phyloP scores from a whole-genome alignment of 2,329 filamentous ascomycete species.

The Pseudocercospora fijiensis region DNA sequence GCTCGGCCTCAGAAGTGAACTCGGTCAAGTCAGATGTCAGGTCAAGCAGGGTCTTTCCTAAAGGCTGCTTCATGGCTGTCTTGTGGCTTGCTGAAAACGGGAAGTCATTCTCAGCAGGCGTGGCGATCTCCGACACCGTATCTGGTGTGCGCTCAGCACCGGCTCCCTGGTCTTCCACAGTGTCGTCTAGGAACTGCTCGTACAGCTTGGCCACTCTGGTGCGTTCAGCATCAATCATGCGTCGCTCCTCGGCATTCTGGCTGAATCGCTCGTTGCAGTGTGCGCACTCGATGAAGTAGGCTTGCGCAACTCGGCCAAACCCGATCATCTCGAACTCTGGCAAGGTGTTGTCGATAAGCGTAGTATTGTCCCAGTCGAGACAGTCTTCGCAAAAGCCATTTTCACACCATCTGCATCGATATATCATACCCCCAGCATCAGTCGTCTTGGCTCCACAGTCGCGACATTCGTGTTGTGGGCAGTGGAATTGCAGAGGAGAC shows the following conservation, averaged over 20 bases:
- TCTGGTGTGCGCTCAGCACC: slow-evolving; percentile 21
- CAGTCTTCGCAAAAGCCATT: slow-evolving; percentile 60
- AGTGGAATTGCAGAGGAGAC: slow-evolving; percentile 50
- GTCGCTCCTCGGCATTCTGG: slow-evolving; percentile 27
- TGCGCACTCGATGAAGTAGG: slow-evolving; percentile 55
- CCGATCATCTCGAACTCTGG: slow-evolving; percentile 54
- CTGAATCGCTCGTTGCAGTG: slow-evolving; percentile 44
- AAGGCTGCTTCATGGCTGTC: not conserved
- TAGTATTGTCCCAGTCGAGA: slow-evolving; percentile 53
- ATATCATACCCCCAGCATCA: slow-evolving; percentile 51
- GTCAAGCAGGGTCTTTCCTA: not conserved
- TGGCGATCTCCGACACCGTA: slow-evolving; percentile 27
- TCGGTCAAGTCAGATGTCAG: not conserved
- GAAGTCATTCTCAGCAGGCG: slow-evolving; percentile 12
- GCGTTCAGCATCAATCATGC: slow-evolving; percentile 10
- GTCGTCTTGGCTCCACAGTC: slow-evolving; percentile 55
- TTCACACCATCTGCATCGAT: slow-evolving; percentile 57
- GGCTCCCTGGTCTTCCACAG: not conserved
- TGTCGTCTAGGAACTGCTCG: slow-evolving; percentile 8
- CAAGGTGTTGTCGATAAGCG: slow-evolving; percentile 53
- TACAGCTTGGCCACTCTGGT: slow-evolving; percentile 16
- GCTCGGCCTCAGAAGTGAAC: slow-evolving; percentile 1
- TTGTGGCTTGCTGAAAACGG: not conserved
- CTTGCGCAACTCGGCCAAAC: slow-evolving; percentile 44
- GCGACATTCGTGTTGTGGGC: slow-evolving; percentile 56